Evolutionary conservation across 1,284 basidiomycete genomes (phyloP), one percentile per base, ranked within the genome.

Genomic region (Microbotryum silenes-acaulis): DNA sequence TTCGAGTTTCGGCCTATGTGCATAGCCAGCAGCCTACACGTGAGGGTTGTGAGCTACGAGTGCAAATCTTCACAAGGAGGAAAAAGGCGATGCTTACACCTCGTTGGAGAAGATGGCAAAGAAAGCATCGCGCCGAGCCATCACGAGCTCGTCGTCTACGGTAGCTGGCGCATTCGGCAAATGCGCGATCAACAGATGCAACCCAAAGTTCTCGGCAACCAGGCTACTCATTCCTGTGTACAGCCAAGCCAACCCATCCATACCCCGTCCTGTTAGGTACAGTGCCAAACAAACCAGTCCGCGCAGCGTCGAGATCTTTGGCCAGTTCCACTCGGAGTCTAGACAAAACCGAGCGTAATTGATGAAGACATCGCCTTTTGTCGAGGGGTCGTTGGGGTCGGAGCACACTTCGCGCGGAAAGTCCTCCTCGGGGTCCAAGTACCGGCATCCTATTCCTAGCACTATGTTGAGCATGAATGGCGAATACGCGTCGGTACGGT

Each of bases 391-490:
- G 49, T 51, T 51, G 25, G 20, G 49, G 49, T 51, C 49, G 25
- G 25, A 20, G 48, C 65, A 66, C 16, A 69, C 62, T 48, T 69
- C 67, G 4, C 47, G 33, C 1, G 62, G 65, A 47, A 44, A 64
- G 5, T 54, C 51, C n/a, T 63, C 56, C 20, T 54, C 56, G 7
- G 62, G 59, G 21, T 62, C 58, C 27, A 69, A 61, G 55, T 66
- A 69, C 10, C 67, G 59, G 20, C 60, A 64, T 0, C 67, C 67
- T 21, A 64, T 57, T 4, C 65, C 67, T 25, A 69, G 60, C 31
- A 64, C 44, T n/a, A 55, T 37, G 48, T 66, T 62, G 56, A 60
- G 50, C n/a, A 69, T 51, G 53, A 69, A 69, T 6, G 64, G 67
- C 14, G 57, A 60, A 52, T 60, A 69, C 23, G 53, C 44, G 9